Conservation (phyloP, 352 stramenopile species). For the Phytopythium cucurbitacearum region DNA sequence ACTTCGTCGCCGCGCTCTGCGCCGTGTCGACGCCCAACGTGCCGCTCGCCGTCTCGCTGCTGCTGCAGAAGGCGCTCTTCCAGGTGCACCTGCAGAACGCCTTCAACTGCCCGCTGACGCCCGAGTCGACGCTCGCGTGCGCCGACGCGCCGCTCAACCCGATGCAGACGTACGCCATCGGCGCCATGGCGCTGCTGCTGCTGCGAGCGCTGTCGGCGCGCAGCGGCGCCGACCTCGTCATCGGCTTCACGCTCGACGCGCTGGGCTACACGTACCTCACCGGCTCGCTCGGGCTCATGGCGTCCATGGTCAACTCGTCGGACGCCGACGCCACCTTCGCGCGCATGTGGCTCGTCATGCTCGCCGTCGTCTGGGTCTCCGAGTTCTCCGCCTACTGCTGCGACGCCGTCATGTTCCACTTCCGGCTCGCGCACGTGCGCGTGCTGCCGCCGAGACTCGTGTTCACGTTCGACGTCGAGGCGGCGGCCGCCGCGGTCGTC, state of each 20-base stretch:
- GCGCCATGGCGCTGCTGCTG: slow-evolving; percentile 23
- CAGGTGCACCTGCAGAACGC: slow-evolving; percentile 34
- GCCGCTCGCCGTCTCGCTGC: slow-evolving; percentile 22
- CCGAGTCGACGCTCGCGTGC: slow-evolving; percentile 11
- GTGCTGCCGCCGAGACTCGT: slow-evolving; percentile 39
- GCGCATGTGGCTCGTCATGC: slow-evolving; percentile 59
- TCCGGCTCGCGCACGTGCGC: slow-evolving; percentile 35
- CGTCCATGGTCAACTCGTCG: slow-evolving; percentile 41
- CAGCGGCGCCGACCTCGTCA: slow-evolving; percentile 28
- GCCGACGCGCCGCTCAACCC: slow-evolving; percentile 19
- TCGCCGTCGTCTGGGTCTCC: slow-evolving; percentile 74
- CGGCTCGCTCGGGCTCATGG: slow-evolving; percentile 52
- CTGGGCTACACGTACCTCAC: slow-evolving; percentile 70
- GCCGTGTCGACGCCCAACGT: slow-evolving; percentile 25
- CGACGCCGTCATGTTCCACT: slow-evolving; percentile 49
- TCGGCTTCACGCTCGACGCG: slow-evolving; percentile 41
- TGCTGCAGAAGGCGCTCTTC: slow-evolving; percentile 35
- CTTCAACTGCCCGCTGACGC: slow-evolving; percentile 27
- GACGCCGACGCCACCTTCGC: slow-evolving; percentile 32
- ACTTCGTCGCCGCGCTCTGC: slow-evolving; percentile 26
- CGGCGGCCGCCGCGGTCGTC: slow-evolving; percentile 30
- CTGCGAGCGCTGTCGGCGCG: slow-evolving; percentile 18
- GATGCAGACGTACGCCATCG: slow-evolving; percentile 29
- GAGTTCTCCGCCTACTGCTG: slow-evolving; percentile 92
- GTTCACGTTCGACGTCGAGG: slow-evolving; percentile 44